Conservation (phyloP, 805 yeast genomes). For the Saccharomycopsis schoenii region DNA sequence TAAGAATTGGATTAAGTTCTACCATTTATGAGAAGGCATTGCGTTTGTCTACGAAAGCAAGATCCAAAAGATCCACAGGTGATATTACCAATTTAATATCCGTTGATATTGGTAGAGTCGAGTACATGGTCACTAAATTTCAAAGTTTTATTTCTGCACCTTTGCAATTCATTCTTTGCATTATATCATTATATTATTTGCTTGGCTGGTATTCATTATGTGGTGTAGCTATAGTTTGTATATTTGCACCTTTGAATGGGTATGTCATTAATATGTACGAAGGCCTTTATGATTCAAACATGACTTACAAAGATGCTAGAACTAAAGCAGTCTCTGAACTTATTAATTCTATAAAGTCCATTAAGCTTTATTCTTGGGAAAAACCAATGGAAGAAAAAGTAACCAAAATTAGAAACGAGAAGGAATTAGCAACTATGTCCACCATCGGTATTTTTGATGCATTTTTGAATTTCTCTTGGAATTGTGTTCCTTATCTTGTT, state of each 20-base stretch:
- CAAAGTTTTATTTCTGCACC: conserved; percentile 53
- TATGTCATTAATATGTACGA: conserved; percentile 36
- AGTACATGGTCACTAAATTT: conserved; percentile 44
- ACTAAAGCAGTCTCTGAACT: conserved; percentile 51
- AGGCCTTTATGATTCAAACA: conserved; percentile 40
- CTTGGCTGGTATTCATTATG: conserved; percentile 51
- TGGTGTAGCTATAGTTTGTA: conserved; percentile 41
- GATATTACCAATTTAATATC: conserved; percentile 73
- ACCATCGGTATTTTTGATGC: conserved; percentile 41
- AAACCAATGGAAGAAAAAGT: conserved; percentile 47
- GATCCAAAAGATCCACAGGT: conserved; percentile 54
- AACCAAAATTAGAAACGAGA: conserved; percentile 43
- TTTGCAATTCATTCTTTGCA: conserved; percentile 40
- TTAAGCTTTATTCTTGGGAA: conserved; percentile 66
- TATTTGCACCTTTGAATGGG: conserved; percentile 52
- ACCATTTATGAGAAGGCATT: conserved; percentile 64
- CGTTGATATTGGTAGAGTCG: conserved; percentile 62
- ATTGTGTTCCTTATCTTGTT: conserved; percentile 53
- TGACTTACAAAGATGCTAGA: conserved; percentile 54
- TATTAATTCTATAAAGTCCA: conserved; percentile 48
- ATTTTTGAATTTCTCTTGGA: conserved; percentile 46
- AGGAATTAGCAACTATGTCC: conserved; percentile 43
- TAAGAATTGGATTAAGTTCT: conserved; percentile 57
- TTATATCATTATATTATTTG: conserved; percentile 43
- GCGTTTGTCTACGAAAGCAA: conserved; percentile 54